phyloP scores from a whole-genome alignment of 139 green algal genomes.

The Gonium pectorale region DNA sequence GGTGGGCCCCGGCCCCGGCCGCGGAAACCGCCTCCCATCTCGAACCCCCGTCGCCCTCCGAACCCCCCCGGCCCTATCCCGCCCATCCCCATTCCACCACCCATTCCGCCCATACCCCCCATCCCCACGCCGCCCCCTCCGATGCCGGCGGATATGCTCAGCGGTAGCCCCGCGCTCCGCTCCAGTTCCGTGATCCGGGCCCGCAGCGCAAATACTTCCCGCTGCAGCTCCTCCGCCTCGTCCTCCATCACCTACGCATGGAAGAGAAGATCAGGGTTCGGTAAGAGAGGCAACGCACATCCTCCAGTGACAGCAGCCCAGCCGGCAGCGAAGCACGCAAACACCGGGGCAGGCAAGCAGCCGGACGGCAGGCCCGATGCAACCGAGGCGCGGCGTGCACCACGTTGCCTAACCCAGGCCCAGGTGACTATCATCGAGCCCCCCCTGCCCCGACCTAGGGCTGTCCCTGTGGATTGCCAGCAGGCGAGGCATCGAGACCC shows the following conservation, averaged over 20 bases:
- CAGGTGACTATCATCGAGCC: no score
- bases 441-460: no score
- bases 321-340: no score
- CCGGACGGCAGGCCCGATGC: no score
- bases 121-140: conserved; percentile 7
- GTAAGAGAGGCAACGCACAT: background rate
- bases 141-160: background rate
- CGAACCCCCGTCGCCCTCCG: conserved; percentile 14
- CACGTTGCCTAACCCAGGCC: no score
- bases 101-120: conserved; percentile 16
- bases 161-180: conserved; percentile 20
- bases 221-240: conserved; percentile 72
- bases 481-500: background rate
- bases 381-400: no score
- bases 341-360: no score
- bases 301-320: no score
- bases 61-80: conserved; percentile 23
- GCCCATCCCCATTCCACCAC: background rate
- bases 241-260: conserved; percentile 53
- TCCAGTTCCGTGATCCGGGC: conserved; percentile 50
- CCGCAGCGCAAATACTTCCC: conserved; percentile 64
- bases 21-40: conserved; percentile 38
- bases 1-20: conserved; percentile 23
- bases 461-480: no score
- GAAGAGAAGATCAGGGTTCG: background rate